Conservation (phyloP, 495 filamentous ascomycete species). For the Xylaria venustula region DNA sequence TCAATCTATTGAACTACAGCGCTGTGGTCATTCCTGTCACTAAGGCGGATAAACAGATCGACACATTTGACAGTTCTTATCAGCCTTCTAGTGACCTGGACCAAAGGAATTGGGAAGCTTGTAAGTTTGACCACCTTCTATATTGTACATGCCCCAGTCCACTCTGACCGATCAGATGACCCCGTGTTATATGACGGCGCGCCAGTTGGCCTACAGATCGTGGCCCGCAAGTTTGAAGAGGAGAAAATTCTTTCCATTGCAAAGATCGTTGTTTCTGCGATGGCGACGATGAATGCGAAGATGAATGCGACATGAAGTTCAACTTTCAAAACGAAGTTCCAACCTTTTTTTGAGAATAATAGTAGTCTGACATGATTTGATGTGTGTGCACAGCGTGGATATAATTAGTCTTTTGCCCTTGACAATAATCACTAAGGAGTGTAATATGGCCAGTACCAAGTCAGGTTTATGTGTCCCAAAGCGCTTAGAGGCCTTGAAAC, state of each 20-base stretch:
- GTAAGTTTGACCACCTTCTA: slow-evolving; percentile 17
- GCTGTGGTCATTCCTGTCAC: slow-evolving; percentile 48
- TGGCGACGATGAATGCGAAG: background rate
- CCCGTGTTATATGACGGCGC: slow-evolving; percentile 47
- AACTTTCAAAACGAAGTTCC: no score
- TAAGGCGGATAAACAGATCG: slow-evolving; percentile 37
- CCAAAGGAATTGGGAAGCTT: slow-evolving; percentile 33
- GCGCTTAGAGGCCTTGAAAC: no score
- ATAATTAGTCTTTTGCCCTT: no score
- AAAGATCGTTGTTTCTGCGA: slow-evolving; percentile 19
- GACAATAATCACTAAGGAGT: no score
- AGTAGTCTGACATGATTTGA: no score
- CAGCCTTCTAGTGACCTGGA: slow-evolving; percentile 36
- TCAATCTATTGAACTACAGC: slow-evolving; percentile 42
- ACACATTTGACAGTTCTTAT: slow-evolving; percentile 28
- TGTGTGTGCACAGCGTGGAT: no score
- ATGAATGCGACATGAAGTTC: no score
- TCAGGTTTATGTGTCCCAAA: no score
- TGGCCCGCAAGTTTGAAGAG: slow-evolving; percentile 47
- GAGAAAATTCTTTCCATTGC: slow-evolving; percentile 37
- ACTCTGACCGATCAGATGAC: slow-evolving; percentile 34
- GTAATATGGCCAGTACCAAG: no score
- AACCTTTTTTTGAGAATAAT: no score
- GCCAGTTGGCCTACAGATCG: slow-evolving; percentile 49
- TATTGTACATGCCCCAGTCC: background rate